Conservation (phyloP, 352 stramenopile genomes). For the Globisporangium paddicum region DNA sequence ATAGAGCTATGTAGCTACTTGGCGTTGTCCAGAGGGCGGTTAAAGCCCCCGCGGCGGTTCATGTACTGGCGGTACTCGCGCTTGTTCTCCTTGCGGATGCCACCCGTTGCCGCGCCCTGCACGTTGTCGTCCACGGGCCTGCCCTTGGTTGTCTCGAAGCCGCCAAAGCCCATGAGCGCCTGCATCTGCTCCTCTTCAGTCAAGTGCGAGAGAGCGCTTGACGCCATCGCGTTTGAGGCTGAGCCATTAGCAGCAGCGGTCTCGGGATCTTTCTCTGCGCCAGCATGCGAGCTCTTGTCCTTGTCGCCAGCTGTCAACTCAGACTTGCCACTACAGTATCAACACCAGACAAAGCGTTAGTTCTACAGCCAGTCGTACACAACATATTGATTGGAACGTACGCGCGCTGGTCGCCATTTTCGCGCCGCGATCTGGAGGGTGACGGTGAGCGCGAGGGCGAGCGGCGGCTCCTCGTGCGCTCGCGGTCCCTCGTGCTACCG, state of each 20-base stretch:
- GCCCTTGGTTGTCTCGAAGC: constrained; percentile 94
- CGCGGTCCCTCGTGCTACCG: constrained; percentile 5
- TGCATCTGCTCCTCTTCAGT: constrained; percentile 85
- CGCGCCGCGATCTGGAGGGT: constrained; percentile 12
- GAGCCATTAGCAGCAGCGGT: not conserved
- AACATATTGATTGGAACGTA: too few species aligned
- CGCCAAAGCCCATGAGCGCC: constrained; percentile 81
- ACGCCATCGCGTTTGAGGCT: not conserved
- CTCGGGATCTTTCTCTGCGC: constrained; percentile 6
- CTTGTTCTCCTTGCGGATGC: constrained; percentile 86
- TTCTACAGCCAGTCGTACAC: too few species aligned
- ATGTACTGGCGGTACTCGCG: constrained; percentile 97
- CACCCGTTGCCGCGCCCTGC: constrained; percentile 69
- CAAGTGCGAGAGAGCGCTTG: constrained; percentile 19
- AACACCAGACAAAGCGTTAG: not conserved
- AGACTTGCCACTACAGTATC: not conserved
- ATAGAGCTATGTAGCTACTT: constrained; percentile 7
- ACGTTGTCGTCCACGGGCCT: constrained; percentile 92
- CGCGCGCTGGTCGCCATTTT: constrained; percentile 8
- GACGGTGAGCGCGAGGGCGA: constrained; percentile 19
- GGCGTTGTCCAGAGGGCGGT: constrained; percentile 89
- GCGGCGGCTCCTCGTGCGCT: constrained; percentile 15
- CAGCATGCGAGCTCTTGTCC: not conserved
- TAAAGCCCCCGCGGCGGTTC: constrained; percentile 96
- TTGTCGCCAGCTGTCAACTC: not conserved